Evolutionary conservation across 202 grass and related monocot genomes (phyloP), one percentile per base, ranked within the genome.

Genomic region (Musa balbisiana): DNA sequence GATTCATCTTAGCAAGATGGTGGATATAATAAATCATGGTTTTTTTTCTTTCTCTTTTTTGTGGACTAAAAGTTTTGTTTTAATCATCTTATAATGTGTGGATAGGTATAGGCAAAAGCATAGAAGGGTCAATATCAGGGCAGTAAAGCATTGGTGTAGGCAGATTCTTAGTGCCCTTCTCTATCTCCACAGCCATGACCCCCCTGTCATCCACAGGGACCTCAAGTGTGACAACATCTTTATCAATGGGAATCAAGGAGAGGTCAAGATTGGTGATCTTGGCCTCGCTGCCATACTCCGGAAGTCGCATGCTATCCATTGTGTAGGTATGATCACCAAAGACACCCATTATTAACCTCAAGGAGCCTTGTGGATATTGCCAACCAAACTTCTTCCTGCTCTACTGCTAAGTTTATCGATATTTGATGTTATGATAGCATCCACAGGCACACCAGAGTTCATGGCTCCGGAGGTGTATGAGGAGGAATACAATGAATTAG

Each of bases 201-300:
- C 95, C 0, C 95, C 95, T 4, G 92, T 99, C 75, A 99, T 99
- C 82, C 95, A 99, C 71, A 80, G 95, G 77, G 95, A 99, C 82
- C 89, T 99, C 72, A 99, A 99, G 85, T 99, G 95, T 2, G 95
- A 99, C 66, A 99, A 99, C 80, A 92, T 99, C 67, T 99, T 99
- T 49, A 85, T 99, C 25, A 99, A 99, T 69, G 95, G 95, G 11
- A 99, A 99, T 77, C 87, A 89, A 6, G 91, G 95, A 1, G 86
- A 99, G 85, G 89, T 99, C 71, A 99, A 99, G 80, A 99, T 99
- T 3, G 95, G 95, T 0, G 95, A 99, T 77, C 95, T 99, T 0
- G 95, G 95, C 10, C 95, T 99, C 3, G 95, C 95, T 0, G 95
- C 95, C 64, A 99, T 99, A 33, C 91, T 99, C 63, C 81, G 95